Base-by-base conservation (phyloP, 192 early-diverging fungal genomes). In the Chytriomyces hyalinus region DNA sequence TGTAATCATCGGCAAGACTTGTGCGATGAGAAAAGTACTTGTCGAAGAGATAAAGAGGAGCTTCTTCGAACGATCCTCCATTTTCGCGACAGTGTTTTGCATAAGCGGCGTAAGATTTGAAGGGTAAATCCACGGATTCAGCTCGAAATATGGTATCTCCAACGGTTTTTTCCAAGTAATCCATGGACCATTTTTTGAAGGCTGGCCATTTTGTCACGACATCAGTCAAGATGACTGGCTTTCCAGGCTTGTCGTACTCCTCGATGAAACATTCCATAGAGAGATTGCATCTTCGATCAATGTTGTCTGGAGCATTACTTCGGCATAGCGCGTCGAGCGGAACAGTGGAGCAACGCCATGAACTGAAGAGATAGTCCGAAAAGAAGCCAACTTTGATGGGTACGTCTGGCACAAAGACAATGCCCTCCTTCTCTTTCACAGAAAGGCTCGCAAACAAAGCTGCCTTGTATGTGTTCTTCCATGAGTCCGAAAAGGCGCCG, bases 21-120 rank as follows among this genome's bases (percentile, higher is more conserved):
- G 87, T 68, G 53, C 85, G 84, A 9, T 76, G 64, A 7, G 81
- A 83, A 78, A 88, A 90, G 26, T 84, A 80, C 74, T 91, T 91
- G 80, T 92, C 92, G 82, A 92, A 92, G 71, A 93, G 73, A 65
- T 92, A 92, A 15, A 92, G 61, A 5, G 91, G 92, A 43, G 88
- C 81, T 80, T 90, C 91, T 49, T 91, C 89, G 65, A 76, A 76
- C 26, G 75, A 67, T 15, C 48, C 75, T 13, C 65, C 75, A 51
- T 67, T 50, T 62, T 81, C 80, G 5, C 78, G 81, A 26, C 53
- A 59, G 6, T 78, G 78, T 26, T 61, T 20, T 24, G 84, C 76
- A 70, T 92, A 93, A 6, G 70, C 51, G 60, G 83, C 78, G 64
- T 93, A 93, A 15, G 89, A 80, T 13, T 60, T 63, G 48, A 93